Evolutionary conservation across 345 rosid species (phyloP).

Genomic region (Reutealis trisperma): DNA sequence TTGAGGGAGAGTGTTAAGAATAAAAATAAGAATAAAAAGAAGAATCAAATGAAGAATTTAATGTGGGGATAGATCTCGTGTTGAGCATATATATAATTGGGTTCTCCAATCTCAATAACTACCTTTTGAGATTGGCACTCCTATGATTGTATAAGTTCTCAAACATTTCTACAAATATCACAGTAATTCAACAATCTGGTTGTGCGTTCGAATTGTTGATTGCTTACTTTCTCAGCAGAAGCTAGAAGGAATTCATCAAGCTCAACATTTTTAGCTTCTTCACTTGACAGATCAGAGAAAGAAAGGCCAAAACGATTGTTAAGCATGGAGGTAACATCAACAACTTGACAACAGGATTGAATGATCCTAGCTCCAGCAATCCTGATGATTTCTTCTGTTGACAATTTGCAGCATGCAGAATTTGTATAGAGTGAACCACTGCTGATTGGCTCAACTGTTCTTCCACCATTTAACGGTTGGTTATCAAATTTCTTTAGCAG

Average conservation of each 20-base stretch:
- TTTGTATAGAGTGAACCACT: slow-evolving; percentile 1
- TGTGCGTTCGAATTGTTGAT: slow-evolving; percentile 27
- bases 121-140: no score
- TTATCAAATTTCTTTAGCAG: slow-evolving; percentile 37
- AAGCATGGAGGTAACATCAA: slow-evolving; percentile 9
- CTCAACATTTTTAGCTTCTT: slow-evolving; percentile 26
- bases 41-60: no score
- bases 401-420: not conserved
- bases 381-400: slow-evolving; percentile 28
- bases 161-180: no score
- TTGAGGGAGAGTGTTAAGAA: no score
- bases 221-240: slow-evolving; percentile 36
- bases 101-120: no score
- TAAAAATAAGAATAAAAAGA: no score
- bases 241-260: slow-evolving; percentile 33
- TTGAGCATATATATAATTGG: no score
- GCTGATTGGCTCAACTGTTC: slow-evolving; percentile 20
- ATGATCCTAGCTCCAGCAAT: slow-evolving; percentile 37
- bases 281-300: slow-evolving; percentile 23
- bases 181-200: slow-evolving; percentile 22
- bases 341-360: slow-evolving; percentile 12
- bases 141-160: no score
- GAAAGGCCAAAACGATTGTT: slow-evolving; percentile 8
- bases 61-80: no score
- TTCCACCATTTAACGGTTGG: slow-evolving; percentile 27